A percentile compares a stretch with the other conserved stretches of the same genome.
Conservation (phyloP, 1,139 yeast genomes). For the Blastobotrys capitulatus region DNA sequence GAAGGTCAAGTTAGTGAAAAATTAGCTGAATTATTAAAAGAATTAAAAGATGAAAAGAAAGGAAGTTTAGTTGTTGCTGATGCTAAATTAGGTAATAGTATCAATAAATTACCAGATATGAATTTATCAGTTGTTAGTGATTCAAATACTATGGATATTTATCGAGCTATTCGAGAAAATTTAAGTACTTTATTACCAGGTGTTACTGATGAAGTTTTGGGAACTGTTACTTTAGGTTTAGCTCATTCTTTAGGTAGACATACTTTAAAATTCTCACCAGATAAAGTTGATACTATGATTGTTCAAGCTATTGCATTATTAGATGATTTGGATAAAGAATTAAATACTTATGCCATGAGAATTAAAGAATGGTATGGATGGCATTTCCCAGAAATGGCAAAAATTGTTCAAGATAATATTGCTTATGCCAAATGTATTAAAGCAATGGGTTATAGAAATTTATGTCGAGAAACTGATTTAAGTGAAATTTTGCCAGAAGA, state of each 20-base stretch:
- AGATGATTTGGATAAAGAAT: conserved; percentile 95
- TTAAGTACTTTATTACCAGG: conserved; percentile 95
- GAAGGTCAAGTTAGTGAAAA: conserved; percentile 92
- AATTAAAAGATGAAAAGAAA: conserved; percentile 82
- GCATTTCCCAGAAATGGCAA: conserved; percentile 99
- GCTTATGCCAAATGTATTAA: conserved; percentile 72
- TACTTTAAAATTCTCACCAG: conserved; percentile 94
- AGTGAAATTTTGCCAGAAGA: conserved; percentile 85
- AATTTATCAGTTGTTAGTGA: conserved; percentile 87
- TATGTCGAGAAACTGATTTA: conserved; percentile 83
- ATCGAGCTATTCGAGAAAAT: conserved; percentile 91
- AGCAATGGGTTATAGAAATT: conserved; percentile 91
- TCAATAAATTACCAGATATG: conserved; percentile 81
- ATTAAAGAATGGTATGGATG: conserved; percentile 99
- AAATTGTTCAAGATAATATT: conserved; percentile 91
- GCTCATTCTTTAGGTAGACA: conserved; percentile 94
- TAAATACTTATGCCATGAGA: conserved; percentile 97
- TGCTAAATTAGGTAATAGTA: conserved; percentile 92
- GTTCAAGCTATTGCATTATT: conserved; percentile 96
- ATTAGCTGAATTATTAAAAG: conserved; percentile 70
- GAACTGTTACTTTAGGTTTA: conserved; percentile 94
- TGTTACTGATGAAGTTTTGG: conserved; percentile 72
- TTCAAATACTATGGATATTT: conserved; percentile 89
- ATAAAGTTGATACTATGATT: conserved; percentile 97
- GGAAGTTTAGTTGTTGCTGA: conserved; percentile 88